Evolutionary conservation across 352 stramenopile species (phyloP).

Genomic region (Pythium aquatile): DNA sequence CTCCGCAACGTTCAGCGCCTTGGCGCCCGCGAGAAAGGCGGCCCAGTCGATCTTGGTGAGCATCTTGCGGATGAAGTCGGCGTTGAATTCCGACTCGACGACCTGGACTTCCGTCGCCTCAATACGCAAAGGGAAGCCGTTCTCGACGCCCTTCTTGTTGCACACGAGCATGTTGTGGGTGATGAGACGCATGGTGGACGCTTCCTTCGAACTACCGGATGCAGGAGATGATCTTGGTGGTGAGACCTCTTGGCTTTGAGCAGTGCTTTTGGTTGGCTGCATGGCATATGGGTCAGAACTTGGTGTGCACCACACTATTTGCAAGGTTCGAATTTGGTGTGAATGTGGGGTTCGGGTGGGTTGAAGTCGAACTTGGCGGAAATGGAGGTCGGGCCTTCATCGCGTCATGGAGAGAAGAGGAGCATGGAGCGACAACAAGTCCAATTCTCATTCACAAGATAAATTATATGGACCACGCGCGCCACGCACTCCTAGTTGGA

Average conservation of each 20-base stretch:
- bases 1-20: conserved; percentile 64
- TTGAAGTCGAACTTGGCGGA: conserved; percentile 4
- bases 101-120: conserved; percentile 82
- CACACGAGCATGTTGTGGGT: conserved; percentile 94
- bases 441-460: background rate
- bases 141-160: conserved; percentile 92
- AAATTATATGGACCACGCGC: conserved; percentile 5
- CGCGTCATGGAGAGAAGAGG: too few species aligned
- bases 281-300: background rate
- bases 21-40: conserved; percentile 80
- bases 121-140: conserved; percentile 91
- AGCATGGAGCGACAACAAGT: background rate
- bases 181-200: conserved; percentile 81
- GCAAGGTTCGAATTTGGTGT: background rate
- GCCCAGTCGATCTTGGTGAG: conserved; percentile 87
- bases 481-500: background rate
- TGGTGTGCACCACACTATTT: conserved; percentile 15
- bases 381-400: background rate
- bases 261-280: conserved; percentile 14
- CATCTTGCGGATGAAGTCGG: conserved; percentile 89
- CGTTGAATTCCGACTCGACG: conserved; percentile 77
- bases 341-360: background rate
- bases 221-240: background rate
- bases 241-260: background rate
- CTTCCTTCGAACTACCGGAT: background rate